Base-by-base conservation (phyloP, 495 filamentous ascomycete genomes). In the Saxophila tyrrhenica region DNA sequence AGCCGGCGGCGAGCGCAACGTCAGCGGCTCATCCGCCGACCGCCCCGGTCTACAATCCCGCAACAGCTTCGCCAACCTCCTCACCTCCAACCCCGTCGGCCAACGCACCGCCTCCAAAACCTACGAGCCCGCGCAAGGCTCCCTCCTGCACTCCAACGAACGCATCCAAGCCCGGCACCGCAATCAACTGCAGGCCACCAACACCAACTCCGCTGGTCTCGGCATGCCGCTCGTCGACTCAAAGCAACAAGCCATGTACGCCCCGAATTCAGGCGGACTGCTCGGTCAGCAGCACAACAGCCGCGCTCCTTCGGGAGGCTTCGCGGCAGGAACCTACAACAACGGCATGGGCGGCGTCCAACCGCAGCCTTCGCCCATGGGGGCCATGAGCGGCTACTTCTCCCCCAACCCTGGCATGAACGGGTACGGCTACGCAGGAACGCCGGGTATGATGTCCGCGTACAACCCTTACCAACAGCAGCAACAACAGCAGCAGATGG, bases 21-120 rank as follows among this genome's bases (percentile, higher is more conserved):
- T 44, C 8, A 44, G 41, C 41, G 41, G 19, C 16, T n/a, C n/a
- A n/a, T n/a, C n/a, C n/a, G n/a, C n/a, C n/a, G n/a, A n/a, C n/a
- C n/a, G n/a, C n/a, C n/a, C n/a, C n/a, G n/a, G 35, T 8, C 35
- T 39, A 8, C 35, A 39, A 39, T 39, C 35, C 9, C 16, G 25
- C 32, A 23, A 39, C 25, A 55, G 41, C 48, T 7, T 48, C n/a
- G 47, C 57, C 0, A 78, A 88, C 61, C 69, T 92, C 7, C 74
- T 84, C 13, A 69, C 77, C 48, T 72, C 71, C n/a, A 78, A 83
- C 64, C 82, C 75, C 8, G 56, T 71, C 48, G 66, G 70, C 48
- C 53, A 59, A 9, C 59, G 62, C 38, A 60, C 1, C 21, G 52
- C 17, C 13, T 32, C 35, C n/a, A 7, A 22, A n/a, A 21, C 29